These are phyloP conservation scores for Malania oleifera DNA, from an alignment of 164 flowering plant species.

Conservation along the genomic window DNA sequence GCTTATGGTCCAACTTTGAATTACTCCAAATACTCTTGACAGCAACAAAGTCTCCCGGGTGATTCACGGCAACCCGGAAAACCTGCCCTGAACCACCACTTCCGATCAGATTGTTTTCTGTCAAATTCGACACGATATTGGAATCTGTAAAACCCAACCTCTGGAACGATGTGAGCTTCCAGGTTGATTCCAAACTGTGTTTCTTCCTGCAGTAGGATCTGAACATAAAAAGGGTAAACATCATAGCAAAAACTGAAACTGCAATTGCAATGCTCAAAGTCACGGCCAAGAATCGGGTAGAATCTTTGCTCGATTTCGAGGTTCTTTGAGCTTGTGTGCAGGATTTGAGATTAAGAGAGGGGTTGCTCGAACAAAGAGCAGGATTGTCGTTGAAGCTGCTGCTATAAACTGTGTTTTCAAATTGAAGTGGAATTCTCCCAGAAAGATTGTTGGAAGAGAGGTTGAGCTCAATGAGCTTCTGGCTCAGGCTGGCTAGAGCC, in stretches of 20 bases:
- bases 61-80: conserved; percentile 30
- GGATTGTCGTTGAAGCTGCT: conserved; percentile 68
- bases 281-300: conserved; percentile 30
- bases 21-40: conserved; percentile 57
- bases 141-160: conserved; percentile 52
- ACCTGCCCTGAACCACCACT: conserved; percentile 74
- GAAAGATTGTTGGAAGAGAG: conserved; percentile 61
- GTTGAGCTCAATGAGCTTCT: conserved; percentile 44
- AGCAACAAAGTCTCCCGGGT: conserved; percentile 36
- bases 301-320: conserved; percentile 11
- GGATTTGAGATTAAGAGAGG: conserved; percentile 13
- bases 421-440: conserved; percentile 53
- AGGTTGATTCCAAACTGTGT: conserved; percentile 25
- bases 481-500: conserved; percentile 30
- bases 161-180: conserved; percentile 78
- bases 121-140: conserved; percentile 44
- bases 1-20: conserved; percentile 31
- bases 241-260: conserved; percentile 15
- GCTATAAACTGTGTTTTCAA: conserved; percentile 45
- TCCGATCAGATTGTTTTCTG: conserved; percentile 52
- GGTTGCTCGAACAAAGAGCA: conserved; percentile 40
- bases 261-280: conserved; percentile 21
- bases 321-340: conserved; percentile 18
- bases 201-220: conserved; percentile 33
- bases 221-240: conserved; percentile 20